Percentiles rank a stretch among this genome's conserved stretches.
These are phyloP conservation scores for Cicer arietinum DNA, from an alignment of 306 rosid species.

Conservation along the genomic window DNA sequence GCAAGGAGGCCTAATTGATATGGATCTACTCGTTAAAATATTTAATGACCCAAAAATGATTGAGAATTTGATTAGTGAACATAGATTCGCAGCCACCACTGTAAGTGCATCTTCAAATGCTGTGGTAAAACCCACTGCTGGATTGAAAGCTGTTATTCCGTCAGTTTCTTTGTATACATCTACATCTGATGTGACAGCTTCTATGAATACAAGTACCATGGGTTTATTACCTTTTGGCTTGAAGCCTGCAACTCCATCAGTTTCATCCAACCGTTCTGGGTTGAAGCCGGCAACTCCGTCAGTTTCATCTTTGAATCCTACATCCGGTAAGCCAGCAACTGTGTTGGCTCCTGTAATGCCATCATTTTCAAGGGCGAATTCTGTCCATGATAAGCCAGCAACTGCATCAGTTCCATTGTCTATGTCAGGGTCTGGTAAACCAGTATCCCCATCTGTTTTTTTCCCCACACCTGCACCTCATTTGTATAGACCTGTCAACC, in stretches of 20 bases:
- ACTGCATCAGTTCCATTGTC: constrained; percentile 44
- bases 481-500: constrained; percentile 34
- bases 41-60: constrained; percentile 67
- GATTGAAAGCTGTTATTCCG: constrained; percentile 36
- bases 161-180: constrained; percentile 37
- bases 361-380: neutral
- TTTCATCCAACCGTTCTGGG: neutral
- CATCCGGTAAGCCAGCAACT: constrained; percentile 31
- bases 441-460: constrained; percentile 28
- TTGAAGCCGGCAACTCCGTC: constrained; percentile 15
- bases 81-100: constrained; percentile 17
- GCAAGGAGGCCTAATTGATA: constrained; percentile 64
- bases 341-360: constrained; percentile 18
- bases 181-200: constrained; percentile 11
- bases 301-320: constrained; percentile 6
- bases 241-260: constrained; percentile 6
- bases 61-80: constrained; percentile 54
- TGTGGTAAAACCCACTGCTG: constrained; percentile 34
- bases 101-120: constrained; percentile 36
- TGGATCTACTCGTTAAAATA: constrained; percentile 64
- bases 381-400: constrained; percentile 11
- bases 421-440: constrained; percentile 27
- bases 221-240: constrained; percentile 38
- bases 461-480: constrained; percentile 35
- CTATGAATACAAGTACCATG: constrained; percentile 30